Conservation (phyloP, 805 yeast species). For the Maudiozyma saulgeensis region DNA sequence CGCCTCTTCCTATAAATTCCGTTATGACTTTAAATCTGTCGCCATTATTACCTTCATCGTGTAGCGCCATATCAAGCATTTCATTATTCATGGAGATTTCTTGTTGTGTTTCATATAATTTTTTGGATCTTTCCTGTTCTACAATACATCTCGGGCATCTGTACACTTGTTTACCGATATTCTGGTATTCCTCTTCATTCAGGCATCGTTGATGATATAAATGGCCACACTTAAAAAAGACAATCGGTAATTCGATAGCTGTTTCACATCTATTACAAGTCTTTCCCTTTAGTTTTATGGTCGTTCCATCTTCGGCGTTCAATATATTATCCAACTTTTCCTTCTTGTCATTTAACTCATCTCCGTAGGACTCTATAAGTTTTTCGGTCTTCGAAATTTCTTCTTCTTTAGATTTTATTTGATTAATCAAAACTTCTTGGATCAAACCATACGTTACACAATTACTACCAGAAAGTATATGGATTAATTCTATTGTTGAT, state of each 20-base stretch:
- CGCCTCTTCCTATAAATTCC: slow-evolving; percentile 84
- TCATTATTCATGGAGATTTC: slow-evolving; percentile 55
- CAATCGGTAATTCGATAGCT: slow-evolving; percentile 64
- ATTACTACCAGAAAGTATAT: slow-evolving; percentile 50
- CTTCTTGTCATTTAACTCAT: slow-evolving; percentile 51
- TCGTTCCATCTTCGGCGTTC: slow-evolving; percentile 32
- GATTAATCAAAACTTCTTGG: slow-evolving; percentile 55
- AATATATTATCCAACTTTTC: slow-evolving; percentile 42
- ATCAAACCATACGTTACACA: slow-evolving; percentile 64
- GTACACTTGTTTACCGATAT: slow-evolving; percentile 14
- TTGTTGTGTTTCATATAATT: slow-evolving; percentile 49
- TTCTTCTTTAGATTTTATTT: slow-evolving; percentile 46
- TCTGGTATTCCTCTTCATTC: slow-evolving; percentile 33
- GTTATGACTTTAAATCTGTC: slow-evolving; percentile 68
- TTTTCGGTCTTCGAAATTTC: slow-evolving; percentile 63
- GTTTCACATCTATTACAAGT: slow-evolving; percentile 58
- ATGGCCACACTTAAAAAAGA: slow-evolving; percentile 80
- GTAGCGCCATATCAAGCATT: slow-evolving; percentile 48
- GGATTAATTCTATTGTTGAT: slow-evolving; percentile 71
- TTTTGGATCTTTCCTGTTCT: slow-evolving; percentile 58
- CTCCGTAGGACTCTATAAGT: slow-evolving; percentile 56
- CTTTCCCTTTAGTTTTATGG: slow-evolving; percentile 41
- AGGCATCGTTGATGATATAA: slow-evolving; percentile 79
- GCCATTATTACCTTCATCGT: slow-evolving; percentile 35
- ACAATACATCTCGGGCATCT: slow-evolving; percentile 70